phyloP scores from a whole-genome alignment of 2,329 filamentous ascomycete species.

The Cercospora brassicicola region DNA sequence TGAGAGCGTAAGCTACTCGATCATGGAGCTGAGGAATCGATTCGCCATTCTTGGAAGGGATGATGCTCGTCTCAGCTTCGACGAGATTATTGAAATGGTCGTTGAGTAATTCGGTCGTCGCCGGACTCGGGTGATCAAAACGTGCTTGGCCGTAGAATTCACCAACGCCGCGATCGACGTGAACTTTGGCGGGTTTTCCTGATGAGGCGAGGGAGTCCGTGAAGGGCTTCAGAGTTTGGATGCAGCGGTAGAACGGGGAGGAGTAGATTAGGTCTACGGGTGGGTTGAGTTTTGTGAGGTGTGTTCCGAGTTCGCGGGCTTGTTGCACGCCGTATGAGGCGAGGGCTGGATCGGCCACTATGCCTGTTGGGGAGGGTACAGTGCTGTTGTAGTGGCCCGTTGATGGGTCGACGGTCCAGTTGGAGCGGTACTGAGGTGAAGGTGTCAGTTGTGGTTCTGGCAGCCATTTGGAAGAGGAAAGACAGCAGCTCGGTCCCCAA shows the following conservation, averaged over 20 bases:
- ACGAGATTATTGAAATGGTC: constrained; percentile 63
- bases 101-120: constrained; percentile 62
- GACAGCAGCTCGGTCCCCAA: no score
- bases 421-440: constrained; percentile 74
- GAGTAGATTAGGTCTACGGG: constrained; percentile 76
- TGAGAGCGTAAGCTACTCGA: constrained; percentile 69
- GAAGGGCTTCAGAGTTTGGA: constrained; percentile 78
- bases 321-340: constrained; percentile 85
- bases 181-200: constrained; percentile 26
- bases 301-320: constrained; percentile 69
- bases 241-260: constrained; percentile 81
- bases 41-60: constrained; percentile 71
- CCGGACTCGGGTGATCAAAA: constrained; percentile 81
- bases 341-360: constrained; percentile 82
- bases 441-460: background rate
- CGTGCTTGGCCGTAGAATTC: constrained; percentile 91
- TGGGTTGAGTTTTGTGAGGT: constrained; percentile 63
- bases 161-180: constrained; percentile 51
- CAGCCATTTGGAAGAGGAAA: no score
- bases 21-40: constrained; percentile 76
- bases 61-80: constrained; percentile 54
- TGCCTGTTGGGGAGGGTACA: constrained; percentile 79
- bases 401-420: constrained; percentile 79
- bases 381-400: constrained; percentile 75
- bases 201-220: constrained; percentile 50